A percentile compares a stretch with the other conserved stretches of the same genome.
Evolutionary conservation across 73 alveolate genomes (phyloP).

Genomic region (Tetrahymena thermophila): DNA sequence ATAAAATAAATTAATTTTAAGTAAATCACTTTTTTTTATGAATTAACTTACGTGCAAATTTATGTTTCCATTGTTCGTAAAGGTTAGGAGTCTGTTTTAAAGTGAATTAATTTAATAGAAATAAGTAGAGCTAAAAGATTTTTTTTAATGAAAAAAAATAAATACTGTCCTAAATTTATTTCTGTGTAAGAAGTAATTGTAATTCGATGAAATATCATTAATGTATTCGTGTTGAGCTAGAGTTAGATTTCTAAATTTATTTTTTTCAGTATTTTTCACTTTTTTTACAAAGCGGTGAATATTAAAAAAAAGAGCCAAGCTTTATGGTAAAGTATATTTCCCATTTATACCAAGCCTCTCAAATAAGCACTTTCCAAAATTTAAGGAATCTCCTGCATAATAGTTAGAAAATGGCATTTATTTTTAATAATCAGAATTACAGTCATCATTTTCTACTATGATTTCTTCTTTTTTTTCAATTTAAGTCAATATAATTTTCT

Average conservation of each 20-base stretch:
- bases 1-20: neutral
- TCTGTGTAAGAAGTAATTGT: neutral
- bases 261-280: neutral
- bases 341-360: neutral
- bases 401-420: neutral
- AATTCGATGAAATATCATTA: neutral
- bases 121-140: neutral
- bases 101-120: neutral
- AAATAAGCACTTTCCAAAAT: neutral
- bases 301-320: neutral
- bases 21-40: neutral
- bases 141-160: neutral
- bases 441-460: neutral
- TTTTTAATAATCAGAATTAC: neutral
- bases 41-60: neutral
- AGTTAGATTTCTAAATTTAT: neutral
- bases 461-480: neutral
- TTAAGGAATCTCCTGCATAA: neutral
- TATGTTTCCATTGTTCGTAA: neutral
- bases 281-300: neutral
- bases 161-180: neutral
- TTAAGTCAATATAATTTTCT: neutral
- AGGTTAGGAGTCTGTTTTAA: neutral
- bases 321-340: neutral
- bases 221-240: neutral